Base-by-base conservation (phyloP, 768 basidiomycete species). In the Tylopilus cervinicoccineus region DNA sequence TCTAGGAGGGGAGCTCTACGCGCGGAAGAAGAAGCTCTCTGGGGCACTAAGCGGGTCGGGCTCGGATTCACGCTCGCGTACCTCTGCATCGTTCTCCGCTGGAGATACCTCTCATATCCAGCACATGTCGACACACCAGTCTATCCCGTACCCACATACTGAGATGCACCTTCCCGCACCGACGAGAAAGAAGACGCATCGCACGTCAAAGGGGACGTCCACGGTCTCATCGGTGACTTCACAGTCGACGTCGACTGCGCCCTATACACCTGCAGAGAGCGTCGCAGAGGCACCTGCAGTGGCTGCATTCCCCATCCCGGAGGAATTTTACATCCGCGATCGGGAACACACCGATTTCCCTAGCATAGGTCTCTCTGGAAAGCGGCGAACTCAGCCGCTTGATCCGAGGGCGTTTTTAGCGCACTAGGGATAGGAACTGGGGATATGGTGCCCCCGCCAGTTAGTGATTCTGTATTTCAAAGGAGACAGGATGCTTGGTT, bases 11-110 rank as follows among this genome's bases (percentile, higher is more conserved):
- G 74, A 71, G 34, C 50, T 76, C 11, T 86, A 86, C 61, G 57
- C 76, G 6, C 70, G 73, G 32, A 69, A 66, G 36, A 62, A 67
- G 14, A 64, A 45, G 16, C 36, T 60, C 0, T 61, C 69, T 3
- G 62, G 58, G 5, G 64, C 59, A 22, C 55, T 64, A 10, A 71
- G 72, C 27, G 77, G 54, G 11, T 66, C 65, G 0, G 53, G 75
- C 22, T 85, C 84, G 0, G 79, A 82, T 49, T 82, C 80, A 5
- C 78, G 75, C 29, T 84, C 82, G 4, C 75, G 78, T 27, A 84
- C 83, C 0, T 82, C 83, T 5, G 65, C 77, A 5, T 80, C 79
- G 0, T 38, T 67, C 23, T 74, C 74, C 22, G 52, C 57, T 27
- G 58, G 61, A 22, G 61, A 59, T 36, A 17, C 45, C 22, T 39